These are phyloP conservation scores for Neofusicoccum sp. DNA, from an alignment of 2,329 filamentous ascomycete genomes.

Conservation along the genomic window DNA sequence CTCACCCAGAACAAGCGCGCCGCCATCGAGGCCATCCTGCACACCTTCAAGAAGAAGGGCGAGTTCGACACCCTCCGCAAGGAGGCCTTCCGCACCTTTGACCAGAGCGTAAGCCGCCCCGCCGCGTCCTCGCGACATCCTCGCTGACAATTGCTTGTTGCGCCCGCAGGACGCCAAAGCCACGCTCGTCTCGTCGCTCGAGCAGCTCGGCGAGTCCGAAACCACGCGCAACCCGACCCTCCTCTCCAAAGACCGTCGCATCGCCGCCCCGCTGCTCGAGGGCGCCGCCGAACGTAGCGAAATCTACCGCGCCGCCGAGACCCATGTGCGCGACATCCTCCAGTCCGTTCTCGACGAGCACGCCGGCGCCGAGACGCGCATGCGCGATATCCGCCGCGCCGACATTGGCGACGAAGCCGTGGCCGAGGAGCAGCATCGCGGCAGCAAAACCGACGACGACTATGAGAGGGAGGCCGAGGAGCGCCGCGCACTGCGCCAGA, in stretches of 20 bases:
- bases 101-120: constrained; percentile 59
- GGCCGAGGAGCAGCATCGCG: constrained; percentile 61
- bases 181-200: constrained; percentile 63
- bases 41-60: constrained; percentile 82
- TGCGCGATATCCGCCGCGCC: constrained; percentile 64
- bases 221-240: constrained; percentile 72
- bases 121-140: neutral
- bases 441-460: constrained; percentile 70
- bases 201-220: constrained; percentile 69
- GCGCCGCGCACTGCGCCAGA: constrained; percentile 60
- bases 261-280: constrained; percentile 73
- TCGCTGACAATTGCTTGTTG: neutral
- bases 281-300: constrained; percentile 74
- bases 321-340: constrained; percentile 66
- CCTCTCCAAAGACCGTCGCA: constrained; percentile 69
- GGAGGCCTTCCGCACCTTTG: constrained; percentile 72
- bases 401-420: constrained; percentile 71
- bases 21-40: constrained; percentile 72
- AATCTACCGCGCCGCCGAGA: constrained; percentile 70
- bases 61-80: constrained; percentile 78
- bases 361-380: constrained; percentile 60
- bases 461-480: constrained; percentile 67
- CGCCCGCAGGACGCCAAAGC: constrained; percentile 64
- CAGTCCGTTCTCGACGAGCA: constrained; percentile 58
- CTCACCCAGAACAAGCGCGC: constrained; percentile 69